Conservation (phyloP, 768 basidiomycete species). For the Xerocomus spinulosus region DNA sequence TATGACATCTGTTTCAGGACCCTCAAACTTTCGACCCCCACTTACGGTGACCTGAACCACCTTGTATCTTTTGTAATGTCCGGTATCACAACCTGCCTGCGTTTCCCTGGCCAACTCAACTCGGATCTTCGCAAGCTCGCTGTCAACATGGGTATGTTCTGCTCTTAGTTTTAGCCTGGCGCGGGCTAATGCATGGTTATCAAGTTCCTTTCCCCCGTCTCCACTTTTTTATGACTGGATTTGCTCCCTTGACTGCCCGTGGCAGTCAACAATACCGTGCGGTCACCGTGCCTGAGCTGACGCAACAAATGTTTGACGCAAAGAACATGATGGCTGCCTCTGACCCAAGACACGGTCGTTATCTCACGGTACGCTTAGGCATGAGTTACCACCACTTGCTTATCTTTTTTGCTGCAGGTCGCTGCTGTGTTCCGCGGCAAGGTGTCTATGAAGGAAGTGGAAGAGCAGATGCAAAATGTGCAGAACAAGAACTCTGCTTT, state of each 20-base stretch:
- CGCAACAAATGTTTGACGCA: conserved; percentile 99
- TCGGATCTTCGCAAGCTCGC: conserved; percentile 97
- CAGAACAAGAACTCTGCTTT: conserved; percentile 97
- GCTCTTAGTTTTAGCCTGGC: neutral
- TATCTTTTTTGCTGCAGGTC: conserved; percentile 41
- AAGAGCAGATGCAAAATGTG: conserved; percentile 98
- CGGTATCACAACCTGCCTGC: conserved; percentile 96
- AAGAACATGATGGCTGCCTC: conserved; percentile 99
- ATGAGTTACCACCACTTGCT: neutral
- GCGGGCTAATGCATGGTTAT: conserved; percentile 2
- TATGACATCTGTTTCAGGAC: conserved; percentile 99
- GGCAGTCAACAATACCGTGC: conserved; percentile 95
- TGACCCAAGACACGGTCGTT: conserved; percentile 94
- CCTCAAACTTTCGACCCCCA: conserved; percentile 91
- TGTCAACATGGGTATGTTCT: conserved; percentile 92
- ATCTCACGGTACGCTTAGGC: conserved; percentile 71
- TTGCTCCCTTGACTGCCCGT: conserved; percentile 89
- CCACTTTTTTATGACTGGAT: conserved; percentile 99
- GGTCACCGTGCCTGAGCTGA: conserved; percentile 95
- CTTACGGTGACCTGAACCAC: conserved; percentile 97
- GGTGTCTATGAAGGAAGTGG: conserved; percentile 99
- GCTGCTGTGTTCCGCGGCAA: conserved; percentile 98
- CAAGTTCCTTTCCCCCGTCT: conserved; percentile 97
- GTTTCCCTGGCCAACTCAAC: conserved; percentile 99
- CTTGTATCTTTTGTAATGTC: conserved; percentile 98